Percentiles rank a stretch among this genome's conserved stretches.
Conservation (phyloP, 2,329 filamentous ascomycete species). For the Verticillium tricorpus region DNA sequence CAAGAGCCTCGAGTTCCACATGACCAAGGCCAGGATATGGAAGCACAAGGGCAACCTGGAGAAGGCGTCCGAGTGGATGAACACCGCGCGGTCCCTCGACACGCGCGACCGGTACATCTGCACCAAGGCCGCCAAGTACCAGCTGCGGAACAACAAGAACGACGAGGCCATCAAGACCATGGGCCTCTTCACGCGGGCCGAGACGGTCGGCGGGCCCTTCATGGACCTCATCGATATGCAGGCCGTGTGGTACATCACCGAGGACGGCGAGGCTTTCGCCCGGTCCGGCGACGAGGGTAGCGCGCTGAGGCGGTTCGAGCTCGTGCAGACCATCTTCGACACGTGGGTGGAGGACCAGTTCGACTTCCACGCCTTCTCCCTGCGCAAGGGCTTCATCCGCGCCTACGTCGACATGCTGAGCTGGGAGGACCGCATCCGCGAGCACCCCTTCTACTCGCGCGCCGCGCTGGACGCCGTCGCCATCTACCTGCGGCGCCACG, state of each 20-base stretch:
- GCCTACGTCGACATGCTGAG: slow-evolving; percentile 94
- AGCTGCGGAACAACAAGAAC: slow-evolving; percentile 86
- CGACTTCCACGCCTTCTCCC: slow-evolving; percentile 95
- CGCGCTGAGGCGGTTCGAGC: slow-evolving; percentile 87
- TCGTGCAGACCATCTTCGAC: slow-evolving; percentile 89
- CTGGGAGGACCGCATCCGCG: slow-evolving; percentile 88
- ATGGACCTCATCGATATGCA: slow-evolving; percentile 97
- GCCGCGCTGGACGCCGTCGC: slow-evolving; percentile 78
- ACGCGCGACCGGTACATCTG: slow-evolving; percentile 95
- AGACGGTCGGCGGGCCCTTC: slow-evolving; percentile 80
- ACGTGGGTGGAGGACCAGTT: slow-evolving; percentile 98
- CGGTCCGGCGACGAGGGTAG: slow-evolving; percentile 78
- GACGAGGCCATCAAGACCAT: slow-evolving; percentile 83
- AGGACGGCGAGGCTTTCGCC: slow-evolving; percentile 86
- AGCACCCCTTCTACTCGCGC: slow-evolving; percentile 88
- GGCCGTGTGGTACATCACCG: slow-evolving; percentile 93
- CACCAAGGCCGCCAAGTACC: slow-evolving; percentile 96
- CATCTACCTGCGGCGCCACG: slow-evolving; percentile 74
- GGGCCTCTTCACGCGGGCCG: slow-evolving; percentile 89
- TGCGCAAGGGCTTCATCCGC: slow-evolving; percentile 93
- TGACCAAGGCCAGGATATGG: slow-evolving; percentile 92
- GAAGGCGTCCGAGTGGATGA: slow-evolving; percentile 84
- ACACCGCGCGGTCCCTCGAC: slow-evolving; percentile 79
- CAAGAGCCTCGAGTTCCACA: slow-evolving; percentile 82
- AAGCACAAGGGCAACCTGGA: slow-evolving; percentile 81